A percentile compares a stretch with the other conserved stretches of the same genome.
These are phyloP conservation scores for Ceriops tagal DNA, from an alignment of 345 rosid species.

Conservation along the genomic window DNA sequence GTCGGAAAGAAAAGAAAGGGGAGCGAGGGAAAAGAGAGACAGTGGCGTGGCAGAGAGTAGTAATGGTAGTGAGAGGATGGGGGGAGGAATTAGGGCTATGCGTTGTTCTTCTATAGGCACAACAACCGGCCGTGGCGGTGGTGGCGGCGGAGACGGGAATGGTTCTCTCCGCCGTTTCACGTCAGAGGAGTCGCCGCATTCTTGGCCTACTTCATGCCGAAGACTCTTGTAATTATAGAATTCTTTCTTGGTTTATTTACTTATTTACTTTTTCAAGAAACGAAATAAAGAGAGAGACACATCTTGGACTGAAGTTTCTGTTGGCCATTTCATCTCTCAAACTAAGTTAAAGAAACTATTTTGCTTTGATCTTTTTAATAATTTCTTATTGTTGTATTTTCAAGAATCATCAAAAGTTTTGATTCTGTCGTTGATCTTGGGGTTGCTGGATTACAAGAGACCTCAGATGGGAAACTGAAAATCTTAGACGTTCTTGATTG, in stretches of 20 bases:
- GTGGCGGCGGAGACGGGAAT: slow-evolving; percentile 44
- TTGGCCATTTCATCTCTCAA: too few species aligned
- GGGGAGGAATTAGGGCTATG: not conserved
- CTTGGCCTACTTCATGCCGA: slow-evolving; percentile 94
- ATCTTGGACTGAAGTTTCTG: too few species aligned
- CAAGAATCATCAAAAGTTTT: slow-evolving; percentile 17
- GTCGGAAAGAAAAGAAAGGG: too few species aligned
- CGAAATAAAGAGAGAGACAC: too few species aligned
- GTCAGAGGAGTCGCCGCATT: slow-evolving; percentile 69
- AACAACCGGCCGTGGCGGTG: not conserved
- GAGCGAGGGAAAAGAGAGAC: not conserved
- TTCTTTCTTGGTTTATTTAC: not conserved
- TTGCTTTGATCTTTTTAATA: not conserved
- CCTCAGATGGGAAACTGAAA: slow-evolving; percentile 94
- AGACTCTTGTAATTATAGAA: slow-evolving; percentile 42
- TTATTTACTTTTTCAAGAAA: too few species aligned
- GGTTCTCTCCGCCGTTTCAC: slow-evolving; percentile 64
- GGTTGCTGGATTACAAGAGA: slow-evolving; percentile 80
- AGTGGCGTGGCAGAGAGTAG: not conserved
- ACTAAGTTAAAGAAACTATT: too few species aligned
- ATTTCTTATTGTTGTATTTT: not conserved
- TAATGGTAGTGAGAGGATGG: not conserved
- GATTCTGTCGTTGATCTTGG: slow-evolving; percentile 96
- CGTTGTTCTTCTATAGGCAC: not conserved
- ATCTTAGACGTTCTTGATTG: slow-evolving; percentile 87